These are phyloP conservation scores for Suillus lakei DNA, from an alignment of 768 basidiomycete species.

Conservation along the genomic window DNA sequence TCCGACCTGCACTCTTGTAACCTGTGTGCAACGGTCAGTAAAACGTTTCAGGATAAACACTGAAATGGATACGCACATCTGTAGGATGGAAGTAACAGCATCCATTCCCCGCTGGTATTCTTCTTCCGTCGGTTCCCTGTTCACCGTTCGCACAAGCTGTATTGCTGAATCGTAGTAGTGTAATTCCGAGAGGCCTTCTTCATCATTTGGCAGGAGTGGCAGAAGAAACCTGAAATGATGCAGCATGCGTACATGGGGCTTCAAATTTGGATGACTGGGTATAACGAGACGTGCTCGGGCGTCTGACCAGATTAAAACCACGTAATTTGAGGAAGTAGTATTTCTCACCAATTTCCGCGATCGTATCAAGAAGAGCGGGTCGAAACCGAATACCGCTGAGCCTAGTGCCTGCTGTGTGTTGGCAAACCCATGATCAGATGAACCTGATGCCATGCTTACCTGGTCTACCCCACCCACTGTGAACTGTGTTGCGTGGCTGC, in stretches of 20 bases:
- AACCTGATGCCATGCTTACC: conserved; percentile 42
- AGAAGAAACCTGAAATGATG: conserved; percentile 81
- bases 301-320: conserved; percentile 46
- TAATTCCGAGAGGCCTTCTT: conserved; percentile 66
- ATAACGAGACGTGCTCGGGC: conserved; percentile 71
- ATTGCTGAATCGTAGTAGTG: conserved; percentile 82
- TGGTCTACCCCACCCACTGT: conserved; percentile 78
- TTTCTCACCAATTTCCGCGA: conserved; percentile 66
- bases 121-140: conserved; percentile 62
- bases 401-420: conserved; percentile 54
- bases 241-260: conserved; percentile 77
- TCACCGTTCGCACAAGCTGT: conserved; percentile 68
- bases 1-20: conserved; percentile 68
- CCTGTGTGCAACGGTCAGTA: conserved; percentile 35
- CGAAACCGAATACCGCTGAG: conserved; percentile 68
- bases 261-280: conserved; percentile 69
- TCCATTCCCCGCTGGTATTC: conserved; percentile 69
- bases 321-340: not conserved
- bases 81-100: conserved; percentile 64
- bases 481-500: conserved; percentile 65
- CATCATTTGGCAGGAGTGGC: conserved; percentile 62
- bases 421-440: not conserved
- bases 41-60: not conserved
- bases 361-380: conserved; percentile 70
- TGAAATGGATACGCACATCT: conserved; percentile 49